A percentile compares a stretch with the other conserved stretches of the same genome.
phyloP scores from a whole-genome alignment of 257 asterid species.

The Linaria vulgaris region DNA sequence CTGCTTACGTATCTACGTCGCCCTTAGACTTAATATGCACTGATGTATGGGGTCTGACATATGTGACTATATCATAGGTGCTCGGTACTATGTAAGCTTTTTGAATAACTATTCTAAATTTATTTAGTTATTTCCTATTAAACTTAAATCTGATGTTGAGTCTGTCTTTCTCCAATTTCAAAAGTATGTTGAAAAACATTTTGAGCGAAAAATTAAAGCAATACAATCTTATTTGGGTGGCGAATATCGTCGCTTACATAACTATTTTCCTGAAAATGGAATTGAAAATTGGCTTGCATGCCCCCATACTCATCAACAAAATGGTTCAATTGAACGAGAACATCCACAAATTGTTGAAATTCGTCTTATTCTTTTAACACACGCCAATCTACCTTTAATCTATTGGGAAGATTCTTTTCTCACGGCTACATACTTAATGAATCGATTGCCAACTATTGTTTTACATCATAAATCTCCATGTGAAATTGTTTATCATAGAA shows the following conservation, averaged over 20 bases:
- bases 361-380: not conserved
- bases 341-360: constrained; percentile 18
- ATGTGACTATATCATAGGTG: not conserved
- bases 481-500: not conserved
- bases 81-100: constrained; percentile 4
- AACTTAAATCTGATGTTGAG: too few relatives aligned
- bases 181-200: too few relatives aligned
- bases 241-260: too few relatives aligned
- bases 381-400: not conserved
- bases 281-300: not conserved
- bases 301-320: constrained; percentile 9
- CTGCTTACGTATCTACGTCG: not conserved
- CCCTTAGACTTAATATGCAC: not conserved
- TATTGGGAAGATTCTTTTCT: constrained; percentile 1
- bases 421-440: not conserved
- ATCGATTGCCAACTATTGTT: not conserved
- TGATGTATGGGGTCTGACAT: not conserved
- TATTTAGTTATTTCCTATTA: not conserved
- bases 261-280: not conserved
- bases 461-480: not conserved
- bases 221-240: too few relatives aligned
- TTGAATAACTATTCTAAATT: not conserved
- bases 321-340: not conserved
- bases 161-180: too few relatives aligned
- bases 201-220: too few relatives aligned